Conservation (phyloP, 371 early-diverging fungal species). For the Funneliformis caledonium region DNA sequence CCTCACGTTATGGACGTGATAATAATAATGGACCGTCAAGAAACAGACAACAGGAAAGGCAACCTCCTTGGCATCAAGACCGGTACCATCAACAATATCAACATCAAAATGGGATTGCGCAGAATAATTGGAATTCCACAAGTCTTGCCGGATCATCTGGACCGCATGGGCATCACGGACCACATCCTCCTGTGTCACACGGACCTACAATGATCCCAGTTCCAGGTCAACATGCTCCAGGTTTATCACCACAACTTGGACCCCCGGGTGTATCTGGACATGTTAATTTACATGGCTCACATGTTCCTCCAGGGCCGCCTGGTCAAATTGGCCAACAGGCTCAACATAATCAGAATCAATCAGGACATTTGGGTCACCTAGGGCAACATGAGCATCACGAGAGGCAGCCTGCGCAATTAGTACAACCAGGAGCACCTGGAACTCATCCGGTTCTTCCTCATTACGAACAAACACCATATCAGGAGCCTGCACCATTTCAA, state of each 20-base stretch:
- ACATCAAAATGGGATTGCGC: slow-evolving; percentile 10
- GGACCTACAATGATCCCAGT: background rate
- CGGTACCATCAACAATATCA: slow-evolving; percentile 21
- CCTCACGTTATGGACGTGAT: background rate
- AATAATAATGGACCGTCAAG: slow-evolving; percentile 8
- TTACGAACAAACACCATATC: slow-evolving; percentile 4
- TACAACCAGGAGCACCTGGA: slow-evolving; percentile 21
- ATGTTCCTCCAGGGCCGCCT: background rate
- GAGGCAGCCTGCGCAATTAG: background rate
- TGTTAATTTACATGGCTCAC: background rate
- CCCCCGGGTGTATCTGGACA: slow-evolving; percentile 5
- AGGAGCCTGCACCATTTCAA: slow-evolving; percentile 33
- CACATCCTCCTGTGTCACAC: background rate
- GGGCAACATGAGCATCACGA: slow-evolving; percentile 15
- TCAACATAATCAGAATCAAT: slow-evolving; percentile 14
- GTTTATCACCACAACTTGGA: slow-evolving; percentile 9
- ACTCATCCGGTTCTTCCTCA: background rate
- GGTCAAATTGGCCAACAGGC: slow-evolving; percentile 4
- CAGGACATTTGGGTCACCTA: background rate
- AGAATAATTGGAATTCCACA: background rate
- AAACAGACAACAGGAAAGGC: background rate
- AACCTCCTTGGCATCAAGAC: slow-evolving; percentile 31
- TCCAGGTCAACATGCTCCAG: slow-evolving; percentile 1
- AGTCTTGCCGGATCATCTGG: background rate
- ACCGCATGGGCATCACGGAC: background rate